Evolutionary conservation across 768 basidiomycete species (phyloP).

Genomic region (Psilocybe azurescens): DNA sequence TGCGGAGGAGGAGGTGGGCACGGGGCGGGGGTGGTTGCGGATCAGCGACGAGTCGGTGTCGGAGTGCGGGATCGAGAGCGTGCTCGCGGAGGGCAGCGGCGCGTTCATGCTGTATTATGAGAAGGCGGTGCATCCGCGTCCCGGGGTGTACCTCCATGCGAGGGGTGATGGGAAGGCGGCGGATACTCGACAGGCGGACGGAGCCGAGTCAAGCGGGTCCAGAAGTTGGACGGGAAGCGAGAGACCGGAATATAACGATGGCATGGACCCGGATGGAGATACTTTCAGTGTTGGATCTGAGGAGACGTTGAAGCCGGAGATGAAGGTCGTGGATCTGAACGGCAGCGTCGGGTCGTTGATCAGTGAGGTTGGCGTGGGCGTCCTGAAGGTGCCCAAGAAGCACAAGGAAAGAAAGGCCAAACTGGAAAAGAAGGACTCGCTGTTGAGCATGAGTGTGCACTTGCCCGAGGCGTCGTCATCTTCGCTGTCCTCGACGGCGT

Average conservation of each 20-base stretch:
- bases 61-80: constrained; percentile 76
- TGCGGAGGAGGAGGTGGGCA: constrained; percentile 40
- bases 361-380: constrained; percentile 47
- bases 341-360: constrained; percentile 54
- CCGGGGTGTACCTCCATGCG: constrained; percentile 28
- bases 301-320: constrained; percentile 67
- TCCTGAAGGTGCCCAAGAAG: constrained; percentile 33
- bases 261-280: constrained; percentile 25
- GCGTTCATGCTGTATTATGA: constrained; percentile 98
- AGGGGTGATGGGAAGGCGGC: constrained; percentile 3
- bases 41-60: constrained; percentile 86
- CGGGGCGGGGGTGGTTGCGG: constrained; percentile 82
- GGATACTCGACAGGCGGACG: background rate
- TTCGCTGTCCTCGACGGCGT: constrained; percentile 27
- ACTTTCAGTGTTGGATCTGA: constrained; percentile 51
- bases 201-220: background rate
- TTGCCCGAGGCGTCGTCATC: constrained; percentile 18
- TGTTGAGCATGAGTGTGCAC: constrained; percentile 23
- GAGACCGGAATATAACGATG: constrained; percentile 15
- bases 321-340: constrained; percentile 47
- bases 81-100: constrained; percentile 71
- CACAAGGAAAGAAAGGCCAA: constrained; percentile 15
- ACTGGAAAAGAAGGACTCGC: constrained; percentile 18
- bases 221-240: constrained; percentile 13
- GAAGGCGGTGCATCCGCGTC: constrained; percentile 44